phyloP scores from a whole-genome alignment of 371 early-diverging fungal species.

The Mortierella sp. region DNA sequence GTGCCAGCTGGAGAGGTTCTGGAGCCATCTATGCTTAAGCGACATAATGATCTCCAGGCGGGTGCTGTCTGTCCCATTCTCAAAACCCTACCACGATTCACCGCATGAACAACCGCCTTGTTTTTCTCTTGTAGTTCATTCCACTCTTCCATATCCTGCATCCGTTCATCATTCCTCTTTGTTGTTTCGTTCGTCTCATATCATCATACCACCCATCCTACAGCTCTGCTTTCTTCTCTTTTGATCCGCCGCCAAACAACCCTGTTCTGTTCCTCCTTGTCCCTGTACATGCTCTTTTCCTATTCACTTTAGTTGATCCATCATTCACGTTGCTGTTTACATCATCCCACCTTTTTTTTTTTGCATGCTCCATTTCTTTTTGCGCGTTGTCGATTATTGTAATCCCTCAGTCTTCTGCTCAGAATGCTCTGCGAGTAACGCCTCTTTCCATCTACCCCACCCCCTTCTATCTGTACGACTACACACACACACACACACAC shows the following conservation, averaged over 20 bases:
- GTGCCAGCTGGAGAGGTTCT: constrained; percentile 57
- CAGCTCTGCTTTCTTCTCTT: background rate
- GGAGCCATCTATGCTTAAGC: constrained; percentile 56
- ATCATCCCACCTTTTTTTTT: constrained; percentile 6
- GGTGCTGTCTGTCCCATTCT: constrained; percentile 5
- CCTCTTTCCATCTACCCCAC: constrained; percentile 4
- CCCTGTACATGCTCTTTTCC: constrained; percentile 8
- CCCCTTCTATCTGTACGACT: constrained; percentile 8
- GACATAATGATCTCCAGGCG: constrained; percentile 3
- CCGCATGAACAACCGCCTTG: constrained; percentile 3
- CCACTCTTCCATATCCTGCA: background rate
- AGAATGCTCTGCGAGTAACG: constrained; percentile 14
- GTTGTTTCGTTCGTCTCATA: background rate
- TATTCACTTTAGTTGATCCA: constrained; percentile 8
- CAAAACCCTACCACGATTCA: constrained; percentile 15
- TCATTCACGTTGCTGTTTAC: constrained; percentile 9
- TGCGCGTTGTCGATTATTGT: too few species aligned
- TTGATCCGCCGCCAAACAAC: constrained; percentile 23
- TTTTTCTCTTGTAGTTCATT: constrained; percentile 1
- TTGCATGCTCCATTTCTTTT: background rate
- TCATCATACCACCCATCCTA: background rate
- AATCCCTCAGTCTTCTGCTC: constrained; percentile 6
- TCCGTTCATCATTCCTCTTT: background rate
- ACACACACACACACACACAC: too few species aligned
- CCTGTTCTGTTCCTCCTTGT: constrained; percentile 17